Conservation (phyloP, 2,329 filamentous ascomycete genomes). For the Phoma herbarum region DNA sequence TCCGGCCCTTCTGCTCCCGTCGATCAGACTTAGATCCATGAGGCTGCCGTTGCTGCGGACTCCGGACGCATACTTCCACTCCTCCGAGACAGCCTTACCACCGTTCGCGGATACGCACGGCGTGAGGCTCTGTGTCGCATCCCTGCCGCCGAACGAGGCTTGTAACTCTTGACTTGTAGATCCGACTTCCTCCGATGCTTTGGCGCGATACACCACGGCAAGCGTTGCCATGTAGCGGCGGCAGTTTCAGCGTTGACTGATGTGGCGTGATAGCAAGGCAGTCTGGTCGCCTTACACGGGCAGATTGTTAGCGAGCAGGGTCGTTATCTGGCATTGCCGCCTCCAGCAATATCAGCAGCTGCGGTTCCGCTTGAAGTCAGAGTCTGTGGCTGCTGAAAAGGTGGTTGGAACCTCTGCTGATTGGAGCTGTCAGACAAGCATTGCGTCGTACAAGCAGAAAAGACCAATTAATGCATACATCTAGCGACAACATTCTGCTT, state of each 20-base stretch:
- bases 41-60: slow-evolving; percentile 2
- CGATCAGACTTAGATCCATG: slow-evolving; percentile 1
- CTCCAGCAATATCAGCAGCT: slow-evolving; percentile 1
- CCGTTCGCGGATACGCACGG: slow-evolving; percentile 19
- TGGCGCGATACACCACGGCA: neutral
- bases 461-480: neutral
- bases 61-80: slow-evolving; percentile 23
- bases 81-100: slow-evolving; percentile 22
- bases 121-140: slow-evolving; percentile 15
- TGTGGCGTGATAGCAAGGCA: slow-evolving; percentile 29
- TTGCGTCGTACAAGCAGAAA: neutral
- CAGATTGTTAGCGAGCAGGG: neutral
- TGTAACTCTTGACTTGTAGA: neutral
- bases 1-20: neutral
- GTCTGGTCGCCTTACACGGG: slow-evolving; percentile 11
- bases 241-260: slow-evolving; percentile 19
- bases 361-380: slow-evolving; percentile 10
- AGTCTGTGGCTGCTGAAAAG: slow-evolving; percentile 4
- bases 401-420: neutral
- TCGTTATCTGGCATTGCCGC: neutral
- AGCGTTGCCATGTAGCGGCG: slow-evolving; percentile 1
- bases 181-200: slow-evolving; percentile 23
- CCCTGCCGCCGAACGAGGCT: slow-evolving; percentile 8
- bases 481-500: neutral
- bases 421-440: neutral